Conservation (phyloP, 2,329 filamentous ascomycete species). For the Colletotrichum sp. region DNA sequence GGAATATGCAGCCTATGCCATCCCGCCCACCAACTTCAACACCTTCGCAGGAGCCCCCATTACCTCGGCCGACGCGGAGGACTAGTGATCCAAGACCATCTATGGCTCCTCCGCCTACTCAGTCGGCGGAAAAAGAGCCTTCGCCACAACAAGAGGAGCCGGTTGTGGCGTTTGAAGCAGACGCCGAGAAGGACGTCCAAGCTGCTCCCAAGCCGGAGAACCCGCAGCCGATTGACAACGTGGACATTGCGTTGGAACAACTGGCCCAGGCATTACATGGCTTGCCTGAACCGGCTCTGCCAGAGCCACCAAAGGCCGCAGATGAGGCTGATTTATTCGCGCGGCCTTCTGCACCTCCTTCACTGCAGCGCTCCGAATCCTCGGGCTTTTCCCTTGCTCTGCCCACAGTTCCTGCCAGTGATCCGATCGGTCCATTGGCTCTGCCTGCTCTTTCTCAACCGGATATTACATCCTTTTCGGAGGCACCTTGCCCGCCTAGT, state of each 20-base stretch:
- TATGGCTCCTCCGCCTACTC: neutral
- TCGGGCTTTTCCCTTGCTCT: conserved; percentile 32
- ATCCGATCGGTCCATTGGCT: conserved; percentile 33
- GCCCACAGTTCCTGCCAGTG: conserved; percentile 35
- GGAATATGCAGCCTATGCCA: neutral
- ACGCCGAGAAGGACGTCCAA: neutral
- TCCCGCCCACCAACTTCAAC: neutral
- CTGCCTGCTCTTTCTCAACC: conserved; percentile 28
- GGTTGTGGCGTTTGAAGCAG: conserved; percentile 20
- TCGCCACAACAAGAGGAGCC: conserved; percentile 23
- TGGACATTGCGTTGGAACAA: conserved; percentile 1
- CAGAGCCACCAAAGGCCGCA: neutral
- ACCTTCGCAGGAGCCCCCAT: neutral
- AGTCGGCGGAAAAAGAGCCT: conserved; percentile 20
- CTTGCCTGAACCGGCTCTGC: neutral
- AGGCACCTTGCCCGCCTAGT: conserved; percentile 46
- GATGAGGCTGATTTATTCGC: neutral
- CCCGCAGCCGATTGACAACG: neutral
- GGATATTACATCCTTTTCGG: conserved; percentile 32
- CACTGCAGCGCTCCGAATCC: conserved; percentile 21
- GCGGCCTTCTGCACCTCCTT: conserved; percentile 3
- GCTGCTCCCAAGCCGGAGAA: conserved; percentile 8
- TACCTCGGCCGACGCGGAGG: neutral
- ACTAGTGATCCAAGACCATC: neutral
- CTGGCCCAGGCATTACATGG: conserved; percentile 5